Evolutionary conservation across 225 moss, liverwort and hornwort genomes (phyloP).

Genomic region (Pseudisothecium myosuroides): DNA sequence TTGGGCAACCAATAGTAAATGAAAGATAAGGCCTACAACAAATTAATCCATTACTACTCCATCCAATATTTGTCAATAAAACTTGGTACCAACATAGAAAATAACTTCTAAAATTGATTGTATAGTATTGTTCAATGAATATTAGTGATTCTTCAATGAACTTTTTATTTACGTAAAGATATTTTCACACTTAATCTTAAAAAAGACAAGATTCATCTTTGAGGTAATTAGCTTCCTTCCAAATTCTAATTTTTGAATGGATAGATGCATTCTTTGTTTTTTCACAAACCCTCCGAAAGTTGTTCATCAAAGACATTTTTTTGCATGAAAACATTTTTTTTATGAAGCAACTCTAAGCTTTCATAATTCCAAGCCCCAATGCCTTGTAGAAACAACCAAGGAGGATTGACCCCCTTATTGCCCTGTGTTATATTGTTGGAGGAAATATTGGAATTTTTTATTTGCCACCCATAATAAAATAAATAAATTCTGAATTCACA

Average conservation of each 20-base stretch:
- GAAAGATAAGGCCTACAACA: neutral
- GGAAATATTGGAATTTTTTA: too few relatives aligned
- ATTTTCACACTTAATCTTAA: neutral
- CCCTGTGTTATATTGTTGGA: too few relatives aligned
- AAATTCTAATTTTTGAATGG: neutral
- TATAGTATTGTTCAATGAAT: too few relatives aligned
- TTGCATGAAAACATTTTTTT: too few relatives aligned
- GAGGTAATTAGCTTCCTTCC: accelerated
- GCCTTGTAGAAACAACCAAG: too few relatives aligned
- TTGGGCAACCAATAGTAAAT: neutral
- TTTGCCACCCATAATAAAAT: too few relatives aligned
- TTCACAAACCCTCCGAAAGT: neutral
- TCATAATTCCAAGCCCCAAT: neutral
- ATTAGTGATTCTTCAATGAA: too few relatives aligned
- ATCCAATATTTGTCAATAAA: neutral
- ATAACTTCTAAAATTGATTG: neutral
- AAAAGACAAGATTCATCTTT: accelerated
- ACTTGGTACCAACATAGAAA: neutral
- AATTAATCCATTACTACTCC: neutral
- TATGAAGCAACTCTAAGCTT: neutral
- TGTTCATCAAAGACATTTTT: too few relatives aligned
- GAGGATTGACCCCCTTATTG: too few relatives aligned
- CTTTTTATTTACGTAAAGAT: neutral
- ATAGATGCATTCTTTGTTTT: neutral
- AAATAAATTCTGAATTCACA: too few relatives aligned